A percentile compares a stretch with the other conserved stretches of the same genome.
These are phyloP conservation scores for Calonectria pseudoreteaudii DNA, from an alignment of 2,329 filamentous ascomycete genomes.

Conservation along the genomic window DNA sequence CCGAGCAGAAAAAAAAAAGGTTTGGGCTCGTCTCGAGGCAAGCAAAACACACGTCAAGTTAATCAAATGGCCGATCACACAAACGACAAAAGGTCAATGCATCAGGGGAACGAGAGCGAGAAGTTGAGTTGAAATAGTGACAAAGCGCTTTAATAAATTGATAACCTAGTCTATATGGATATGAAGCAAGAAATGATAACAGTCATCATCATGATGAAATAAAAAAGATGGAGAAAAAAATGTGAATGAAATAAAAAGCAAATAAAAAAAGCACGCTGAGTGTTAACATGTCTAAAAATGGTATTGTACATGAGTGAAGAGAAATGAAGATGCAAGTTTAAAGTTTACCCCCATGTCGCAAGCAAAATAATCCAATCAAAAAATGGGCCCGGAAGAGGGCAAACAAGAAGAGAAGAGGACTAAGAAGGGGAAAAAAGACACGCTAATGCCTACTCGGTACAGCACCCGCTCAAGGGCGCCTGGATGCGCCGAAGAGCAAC, in stretches of 20 bases:
- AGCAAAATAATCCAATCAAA: constrained; percentile 9
- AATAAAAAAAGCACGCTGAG: constrained; percentile 25
- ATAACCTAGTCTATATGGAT: constrained; percentile 32
- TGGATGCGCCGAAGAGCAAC: constrained; percentile 3
- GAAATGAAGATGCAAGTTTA: constrained; percentile 9
- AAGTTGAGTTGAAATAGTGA: background rate
- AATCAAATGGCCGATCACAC: background rate
- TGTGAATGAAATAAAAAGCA: background rate
- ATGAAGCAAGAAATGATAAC: constrained; percentile 6
- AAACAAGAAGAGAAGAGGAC: constrained; percentile 14
- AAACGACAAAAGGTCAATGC: constrained; percentile 1
- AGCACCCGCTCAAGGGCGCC: background rate
- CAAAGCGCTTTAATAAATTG: constrained; percentile 8
- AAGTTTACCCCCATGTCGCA: constrained; percentile 3
- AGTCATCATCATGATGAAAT: background rate
- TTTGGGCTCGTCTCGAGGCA: background rate
- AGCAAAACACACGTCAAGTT: background rate
- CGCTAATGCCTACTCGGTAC: constrained; percentile 8
- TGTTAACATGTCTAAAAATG: constrained; percentile 33
- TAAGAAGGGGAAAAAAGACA: constrained; percentile 5
- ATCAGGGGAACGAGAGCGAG: background rate
- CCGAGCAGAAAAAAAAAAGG: background rate
- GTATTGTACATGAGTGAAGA: constrained; percentile 13
- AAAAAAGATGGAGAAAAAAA: background rate
- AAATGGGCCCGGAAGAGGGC: constrained; percentile 5